Conservation (phyloP, 768 basidiomycete genomes). For the Stropharia rugosoannulata region DNA sequence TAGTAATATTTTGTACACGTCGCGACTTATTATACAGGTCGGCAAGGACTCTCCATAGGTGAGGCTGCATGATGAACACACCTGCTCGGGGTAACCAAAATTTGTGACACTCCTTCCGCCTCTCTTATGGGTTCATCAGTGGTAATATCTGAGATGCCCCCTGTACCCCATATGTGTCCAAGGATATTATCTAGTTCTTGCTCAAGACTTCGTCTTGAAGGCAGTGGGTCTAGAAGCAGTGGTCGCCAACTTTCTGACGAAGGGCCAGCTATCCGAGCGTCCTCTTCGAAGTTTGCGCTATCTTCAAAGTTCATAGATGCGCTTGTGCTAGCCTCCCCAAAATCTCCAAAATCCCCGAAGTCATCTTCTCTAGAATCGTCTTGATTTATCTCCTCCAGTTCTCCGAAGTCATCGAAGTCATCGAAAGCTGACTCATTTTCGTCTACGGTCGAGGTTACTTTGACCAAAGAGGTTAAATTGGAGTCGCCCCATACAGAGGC, state of each 20-base stretch:
- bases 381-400: conserved; percentile 37
- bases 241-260: conserved; percentile 57
- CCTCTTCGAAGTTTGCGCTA: conserved; percentile 33
- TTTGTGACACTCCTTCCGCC: conserved; percentile 77
- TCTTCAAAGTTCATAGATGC: conserved; percentile 32
- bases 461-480: conserved; percentile 2
- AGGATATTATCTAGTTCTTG: conserved; percentile 67
- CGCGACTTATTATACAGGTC: conserved; percentile 52
- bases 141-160: conserved; percentile 50
- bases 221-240: conserved; percentile 63
- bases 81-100: conserved; percentile 78
- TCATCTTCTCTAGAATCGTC: conserved; percentile 66
- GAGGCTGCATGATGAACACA: conserved; percentile 28
- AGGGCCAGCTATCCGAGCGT: conserved; percentile 39
- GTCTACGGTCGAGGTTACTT: conserved; percentile 32
- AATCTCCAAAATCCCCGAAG: conserved; percentile 88
- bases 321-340: conserved; percentile 58
- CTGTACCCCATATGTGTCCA: conserved; percentile 59
- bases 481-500: conserved; percentile 5
- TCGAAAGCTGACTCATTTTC: conserved; percentile 56
- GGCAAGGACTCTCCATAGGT: conserved; percentile 1
- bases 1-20: conserved; percentile 71
- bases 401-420: conserved; percentile 65
- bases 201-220: conserved; percentile 54
- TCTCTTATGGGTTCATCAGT: conserved; percentile 76